A percentile compares a stretch with the other conserved stretches of the same genome.
Conservation (phyloP, 768 basidiomycete species). For the Russula dissimulans region DNA sequence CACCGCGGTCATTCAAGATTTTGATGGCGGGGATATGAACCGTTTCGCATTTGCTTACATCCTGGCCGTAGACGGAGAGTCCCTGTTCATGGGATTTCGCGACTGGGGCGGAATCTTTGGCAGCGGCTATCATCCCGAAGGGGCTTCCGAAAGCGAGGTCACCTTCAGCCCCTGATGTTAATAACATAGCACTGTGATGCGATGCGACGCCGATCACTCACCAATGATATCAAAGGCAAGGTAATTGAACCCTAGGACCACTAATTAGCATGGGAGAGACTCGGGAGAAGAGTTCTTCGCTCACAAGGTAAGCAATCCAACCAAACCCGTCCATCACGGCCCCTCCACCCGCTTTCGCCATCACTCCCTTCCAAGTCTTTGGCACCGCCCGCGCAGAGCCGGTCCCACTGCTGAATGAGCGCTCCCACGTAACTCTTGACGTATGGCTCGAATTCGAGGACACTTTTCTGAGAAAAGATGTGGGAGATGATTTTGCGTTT, state of each 20-base stretch:
- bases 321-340: slow-evolving; percentile 56
- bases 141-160: slow-evolving; percentile 78
- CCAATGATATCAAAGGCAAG: slow-evolving; percentile 75
- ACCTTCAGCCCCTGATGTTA: slow-evolving; percentile 18
- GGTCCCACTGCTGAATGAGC: slow-evolving; percentile 65
- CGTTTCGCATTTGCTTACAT: slow-evolving; percentile 35
- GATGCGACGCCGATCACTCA: slow-evolving; percentile 3
- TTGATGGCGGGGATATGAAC: slow-evolving; percentile 67
- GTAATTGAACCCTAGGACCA: slow-evolving; percentile 42
- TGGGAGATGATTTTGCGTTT: slow-evolving; percentile 88
- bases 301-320: slow-evolving; percentile 64
- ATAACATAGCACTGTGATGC: not conserved
- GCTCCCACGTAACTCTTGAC: slow-evolving; percentile 50
- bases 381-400: slow-evolving; percentile 41
- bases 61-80: slow-evolving; percentile 45
- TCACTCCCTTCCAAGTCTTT: slow-evolving; percentile 45
- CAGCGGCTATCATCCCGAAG: slow-evolving; percentile 75
- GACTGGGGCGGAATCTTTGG: slow-evolving; percentile 63
- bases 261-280: slow-evolving; percentile 7
- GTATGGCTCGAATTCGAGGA: slow-evolving; percentile 80
- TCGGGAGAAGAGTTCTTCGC: slow-evolving; percentile 19
- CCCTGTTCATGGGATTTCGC: slow-evolving; percentile 45
- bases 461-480: slow-evolving; percentile 77
- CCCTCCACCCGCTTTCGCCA: slow-evolving; percentile 50
- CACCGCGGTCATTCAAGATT: slow-evolving; percentile 45